Base-by-base conservation (phyloP, 1,284 basidiomycete genomes). In the Bjerkandera adusta region DNA sequence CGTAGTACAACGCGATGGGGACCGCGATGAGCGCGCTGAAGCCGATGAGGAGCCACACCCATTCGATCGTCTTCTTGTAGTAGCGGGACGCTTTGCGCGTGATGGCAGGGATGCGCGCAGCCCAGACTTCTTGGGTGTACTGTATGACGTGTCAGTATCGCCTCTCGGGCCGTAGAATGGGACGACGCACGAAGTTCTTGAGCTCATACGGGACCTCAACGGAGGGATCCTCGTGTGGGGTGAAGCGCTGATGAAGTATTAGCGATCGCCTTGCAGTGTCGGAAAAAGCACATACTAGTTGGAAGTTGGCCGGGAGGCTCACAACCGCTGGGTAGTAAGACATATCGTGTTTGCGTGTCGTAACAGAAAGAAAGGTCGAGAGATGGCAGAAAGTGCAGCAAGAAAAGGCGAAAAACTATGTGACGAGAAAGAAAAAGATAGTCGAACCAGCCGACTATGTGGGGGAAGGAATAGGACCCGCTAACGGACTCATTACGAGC, bases 71-170 rank as follows among this genome's bases (percentile, higher is more conserved):
- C 12, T 74, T 73, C 47, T 71, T 71, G 53, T 71, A 65, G 56
- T 73, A 78, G 11, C 65, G 68, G 10, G 68, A 66, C 10, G 70
- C 67, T 20, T 70, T 57, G 16, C 60, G 60, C 7, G 64, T 60
- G 36, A 80, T 65, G 6, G 64, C 57, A 15, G 68, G 62, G 33
- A 77, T 48, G 34, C 79, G 69, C 12, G 59, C 57, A 29, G 64
- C 65, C 76, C 79, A 81, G 10, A 66, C 66, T 37, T 72, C 73
- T 2, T 65, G 60, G 4, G 68, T 61, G 48, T 79, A 65, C 77
- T 79, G 30, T 2, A 25, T 2, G 36, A 18, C n/a, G n/a, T n/a
- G n/a, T n/a, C n/a, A n/a, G n/a, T n/a, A n/a, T n/a, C 18, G 4
- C 22, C 20, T 18, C 27, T 16, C 22, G 26, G 13, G 26, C 25